Conservation (phyloP, 805 yeast species). For the Yarrowia keelungensis region DNA sequence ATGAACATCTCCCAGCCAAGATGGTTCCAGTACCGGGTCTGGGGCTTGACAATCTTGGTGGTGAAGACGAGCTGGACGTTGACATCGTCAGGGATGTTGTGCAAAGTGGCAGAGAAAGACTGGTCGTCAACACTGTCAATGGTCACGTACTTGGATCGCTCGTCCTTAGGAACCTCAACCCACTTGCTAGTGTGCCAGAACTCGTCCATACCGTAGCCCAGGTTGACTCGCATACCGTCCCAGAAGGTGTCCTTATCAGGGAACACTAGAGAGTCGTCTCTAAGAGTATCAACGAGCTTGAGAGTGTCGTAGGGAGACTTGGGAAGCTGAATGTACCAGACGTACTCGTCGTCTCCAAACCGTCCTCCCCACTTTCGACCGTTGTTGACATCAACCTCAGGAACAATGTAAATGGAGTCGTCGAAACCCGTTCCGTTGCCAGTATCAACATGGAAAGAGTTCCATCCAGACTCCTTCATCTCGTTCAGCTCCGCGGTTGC, state of each 20-base stretch:
- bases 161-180: background rate
- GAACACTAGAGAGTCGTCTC: background rate
- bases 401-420: constrained; percentile 7
- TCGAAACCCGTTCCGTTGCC: constrained; percentile 11
- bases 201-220: constrained; percentile 8
- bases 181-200: constrained; percentile 14
- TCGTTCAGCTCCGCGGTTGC: constrained; percentile 26
- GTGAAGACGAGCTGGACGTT: background rate
- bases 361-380: constrained; percentile 9
- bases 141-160: background rate
- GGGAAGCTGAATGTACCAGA: constrained; percentile 22
- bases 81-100: constrained; percentile 20
- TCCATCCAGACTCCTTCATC: constrained; percentile 4
- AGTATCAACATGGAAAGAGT: constrained; percentile 6
- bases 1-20: constrained; percentile 4
- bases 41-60: constrained; percentile 7
- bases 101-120: constrained; percentile 1
- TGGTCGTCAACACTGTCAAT: background rate
- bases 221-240: background rate
- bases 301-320: constrained; percentile 15
- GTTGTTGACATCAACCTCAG: background rate
- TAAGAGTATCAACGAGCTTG: background rate
- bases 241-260: background rate
- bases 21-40: constrained; percentile 9
- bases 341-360: background rate